Conservation (phyloP, 2,329 filamentous ascomycete species). For the Epicoccum nigrum region DNA sequence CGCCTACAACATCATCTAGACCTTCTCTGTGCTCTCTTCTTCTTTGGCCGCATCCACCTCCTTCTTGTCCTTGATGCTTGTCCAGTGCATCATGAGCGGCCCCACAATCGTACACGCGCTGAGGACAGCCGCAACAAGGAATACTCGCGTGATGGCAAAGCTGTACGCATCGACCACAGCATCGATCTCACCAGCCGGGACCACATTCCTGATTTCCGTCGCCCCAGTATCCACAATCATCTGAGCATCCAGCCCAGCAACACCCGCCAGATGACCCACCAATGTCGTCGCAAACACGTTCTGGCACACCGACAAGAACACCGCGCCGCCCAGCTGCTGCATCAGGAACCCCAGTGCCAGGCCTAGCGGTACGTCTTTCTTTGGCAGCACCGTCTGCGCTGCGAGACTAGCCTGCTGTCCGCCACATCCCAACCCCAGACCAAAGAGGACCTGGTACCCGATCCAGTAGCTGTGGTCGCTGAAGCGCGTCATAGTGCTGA, state of each 20-base stretch:
- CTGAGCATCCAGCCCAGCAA: slow-evolving; percentile 28
- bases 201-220: slow-evolving; percentile 62
- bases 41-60: background rate
- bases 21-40: background rate
- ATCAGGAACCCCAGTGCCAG: slow-evolving; percentile 49
- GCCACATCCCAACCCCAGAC: slow-evolving; percentile 50
- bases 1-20: background rate
- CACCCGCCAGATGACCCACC: slow-evolving; percentile 25
- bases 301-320: slow-evolving; percentile 55
- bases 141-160: slow-evolving; percentile 61
- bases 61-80: slow-evolving; percentile 60
- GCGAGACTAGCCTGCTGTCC: slow-evolving; percentile 51
- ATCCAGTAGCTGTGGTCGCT: slow-evolving; percentile 41
- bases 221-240: slow-evolving; percentile 49
- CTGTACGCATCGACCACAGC: slow-evolving; percentile 69
- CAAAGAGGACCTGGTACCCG: slow-evolving; percentile 39
- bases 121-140: slow-evolving; percentile 64
- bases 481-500: slow-evolving; percentile 47
- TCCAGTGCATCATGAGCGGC: slow-evolving; percentile 64
- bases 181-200: slow-evolving; percentile 58
- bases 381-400: slow-evolving; percentile 49
- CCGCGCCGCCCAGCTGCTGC: slow-evolving; percentile 54
- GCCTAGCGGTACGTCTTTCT: slow-evolving; percentile 46
- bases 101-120: slow-evolving; percentile 61
- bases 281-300: slow-evolving; percentile 41